Evolutionary conservation across 768 basidiomycete species (phyloP), one percentile per base, ranked within the genome.

Genomic region (Lentinus tigrinus): DNA sequence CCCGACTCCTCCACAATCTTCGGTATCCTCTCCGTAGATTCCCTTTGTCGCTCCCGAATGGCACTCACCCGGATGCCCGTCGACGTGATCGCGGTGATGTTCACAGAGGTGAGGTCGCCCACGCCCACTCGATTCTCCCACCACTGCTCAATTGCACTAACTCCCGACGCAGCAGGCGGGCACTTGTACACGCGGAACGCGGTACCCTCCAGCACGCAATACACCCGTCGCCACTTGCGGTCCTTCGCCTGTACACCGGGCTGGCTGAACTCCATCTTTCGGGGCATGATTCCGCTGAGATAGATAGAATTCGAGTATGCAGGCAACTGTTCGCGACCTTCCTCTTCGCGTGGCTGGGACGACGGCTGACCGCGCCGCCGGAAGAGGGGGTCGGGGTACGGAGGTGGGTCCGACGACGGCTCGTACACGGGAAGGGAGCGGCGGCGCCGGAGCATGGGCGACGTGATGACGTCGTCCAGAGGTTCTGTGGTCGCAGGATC

Each of bases 181-280:
- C 75, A 82, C 59, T 80, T 80, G 71, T 91, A 93, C 56, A 98
- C 79, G 63, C 83, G 82, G 69, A 98, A 85, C 61, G 80, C 77
- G n/a, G 97, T 98, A 46, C 97, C 97, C 67, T 97, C 93, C 26
- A 99, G 74, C 65, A 95, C 90, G 68, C 93, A 91, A 63, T 95
- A 79, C 50, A 89, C 85, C 49, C 91, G 78, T 58, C 91, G 83
- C 97, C 97, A 99, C 68, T 93, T 92, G 46, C 97, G 78, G 69
- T 98, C 95, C 69, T 80, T 83, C 7, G 95, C 88, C 71, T 96
- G 92, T 2, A 92, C 78, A 7, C 95, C 95, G 0, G 95, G 93
- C 11, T 80, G 73, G 4, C 74, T 77, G 69, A 99, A 98, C 77
- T 99, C 97, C 85, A 95, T 83, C 78, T 99, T 99, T 47, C 91